These are phyloP conservation scores for Xylaria acuta DNA, from an alignment of 495 filamentous ascomycete species.

Conservation along the genomic window DNA sequence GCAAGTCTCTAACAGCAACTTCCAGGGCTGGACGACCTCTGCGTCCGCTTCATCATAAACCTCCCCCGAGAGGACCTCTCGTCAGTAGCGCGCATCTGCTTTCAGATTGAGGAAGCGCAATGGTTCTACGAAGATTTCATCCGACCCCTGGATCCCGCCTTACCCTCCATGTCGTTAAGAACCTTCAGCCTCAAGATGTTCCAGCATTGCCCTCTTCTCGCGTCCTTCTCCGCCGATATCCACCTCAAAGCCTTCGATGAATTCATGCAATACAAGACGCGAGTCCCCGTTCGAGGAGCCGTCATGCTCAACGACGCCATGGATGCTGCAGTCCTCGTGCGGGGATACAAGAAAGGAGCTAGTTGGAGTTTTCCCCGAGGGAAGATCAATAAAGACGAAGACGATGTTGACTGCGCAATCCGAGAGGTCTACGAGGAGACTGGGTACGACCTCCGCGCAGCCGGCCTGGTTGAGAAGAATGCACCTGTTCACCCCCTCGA, in stretches of 20 bases:
- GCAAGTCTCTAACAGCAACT: slow-evolving; percentile 34
- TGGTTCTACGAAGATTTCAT: slow-evolving; percentile 99
- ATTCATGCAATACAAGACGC: slow-evolving; percentile 91
- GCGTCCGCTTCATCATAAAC: slow-evolving; percentile 95
- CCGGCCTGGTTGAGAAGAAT: slow-evolving; percentile 73
- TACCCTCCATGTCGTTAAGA: slow-evolving; percentile 84
- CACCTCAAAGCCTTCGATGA: slow-evolving; percentile 83
- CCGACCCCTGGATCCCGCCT: slow-evolving; percentile 80
- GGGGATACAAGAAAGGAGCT: slow-evolving; percentile 95
- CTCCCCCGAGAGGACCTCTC: slow-evolving; percentile 87
- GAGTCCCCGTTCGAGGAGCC: slow-evolving; percentile 90
- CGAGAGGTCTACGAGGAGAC: slow-evolving; percentile 97
- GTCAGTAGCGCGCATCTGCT: slow-evolving; percentile 91
- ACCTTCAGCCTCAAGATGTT: slow-evolving; percentile 88
- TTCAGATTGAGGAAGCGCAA: slow-evolving; percentile 98
- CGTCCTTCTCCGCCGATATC: slow-evolving; percentile 75
- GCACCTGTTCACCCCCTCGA: slow-evolving; percentile 79
- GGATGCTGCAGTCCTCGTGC: slow-evolving; percentile 90
- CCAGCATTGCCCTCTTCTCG: slow-evolving; percentile 87
- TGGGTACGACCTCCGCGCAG: slow-evolving; percentile 77
- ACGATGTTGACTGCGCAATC: slow-evolving; percentile 88
- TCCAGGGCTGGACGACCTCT: slow-evolving; percentile 92
- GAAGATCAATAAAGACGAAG: slow-evolving; percentile 97
- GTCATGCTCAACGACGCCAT: slow-evolving; percentile 90
- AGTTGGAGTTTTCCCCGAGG: slow-evolving; percentile 97